A percentile compares a stretch with the other conserved stretches of the same genome.
Conservation (phyloP, 1,284 basidiomycete species). For the Athelia psychrophila region DNA sequence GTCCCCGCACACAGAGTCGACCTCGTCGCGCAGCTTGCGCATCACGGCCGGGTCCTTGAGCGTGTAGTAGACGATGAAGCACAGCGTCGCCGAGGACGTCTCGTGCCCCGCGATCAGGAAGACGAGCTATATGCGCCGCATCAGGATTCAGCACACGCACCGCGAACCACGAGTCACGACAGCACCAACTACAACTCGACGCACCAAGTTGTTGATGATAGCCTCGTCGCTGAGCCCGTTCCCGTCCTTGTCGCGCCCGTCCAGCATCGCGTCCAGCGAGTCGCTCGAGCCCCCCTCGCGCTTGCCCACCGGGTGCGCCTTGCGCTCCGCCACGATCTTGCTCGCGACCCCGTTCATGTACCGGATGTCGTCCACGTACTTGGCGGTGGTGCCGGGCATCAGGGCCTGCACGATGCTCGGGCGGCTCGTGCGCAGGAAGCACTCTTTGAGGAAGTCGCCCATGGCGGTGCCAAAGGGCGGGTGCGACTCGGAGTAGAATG, state of each 20-base stretch:
- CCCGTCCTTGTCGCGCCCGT: constrained; percentile 48
- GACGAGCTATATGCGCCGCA: constrained; percentile 3
- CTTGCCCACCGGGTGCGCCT: constrained; percentile 33
- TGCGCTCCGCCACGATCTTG: constrained; percentile 36
- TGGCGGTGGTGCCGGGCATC: constrained; percentile 32
- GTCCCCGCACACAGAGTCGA: constrained; percentile 41
- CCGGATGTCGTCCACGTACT: constrained; percentile 38
- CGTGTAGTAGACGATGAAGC: constrained; percentile 40
- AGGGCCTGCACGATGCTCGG: constrained; percentile 33
- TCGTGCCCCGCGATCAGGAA: constrained; percentile 46
- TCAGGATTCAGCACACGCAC: too few species aligned
- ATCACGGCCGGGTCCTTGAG: constrained; percentile 42
- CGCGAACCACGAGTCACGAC: too few species aligned
- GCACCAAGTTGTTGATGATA: constrained; percentile 39
- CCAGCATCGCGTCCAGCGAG: constrained; percentile 44
- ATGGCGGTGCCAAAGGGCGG: constrained; percentile 44
- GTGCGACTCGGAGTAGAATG: constrained; percentile 34
- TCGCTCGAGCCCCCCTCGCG: constrained; percentile 30
- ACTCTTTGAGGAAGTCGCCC: constrained; percentile 40
- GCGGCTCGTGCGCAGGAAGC: constrained; percentile 31
- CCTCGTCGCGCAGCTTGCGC: constrained; percentile 42
- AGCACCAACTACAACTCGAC: too few species aligned
- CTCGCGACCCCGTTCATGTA: constrained; percentile 38
- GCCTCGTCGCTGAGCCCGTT: constrained; percentile 39
- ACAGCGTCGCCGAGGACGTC: constrained; percentile 43